Conservation (phyloP, 495 filamentous ascomycete species). For the Annulohypoxylon stygium region DNA sequence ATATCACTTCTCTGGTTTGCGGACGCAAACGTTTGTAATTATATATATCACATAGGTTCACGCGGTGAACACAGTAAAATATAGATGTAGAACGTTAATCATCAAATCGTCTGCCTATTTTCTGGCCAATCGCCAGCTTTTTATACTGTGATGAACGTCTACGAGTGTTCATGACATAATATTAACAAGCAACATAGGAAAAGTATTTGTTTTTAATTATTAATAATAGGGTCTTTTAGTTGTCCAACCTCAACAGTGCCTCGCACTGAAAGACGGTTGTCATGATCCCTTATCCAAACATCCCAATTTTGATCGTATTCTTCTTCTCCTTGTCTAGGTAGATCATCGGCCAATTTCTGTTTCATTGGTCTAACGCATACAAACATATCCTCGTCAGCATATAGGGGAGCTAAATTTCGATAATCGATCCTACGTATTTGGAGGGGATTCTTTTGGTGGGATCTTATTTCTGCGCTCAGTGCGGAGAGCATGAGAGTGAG, state of each 20-base stretch:
- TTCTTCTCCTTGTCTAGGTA: not conserved
- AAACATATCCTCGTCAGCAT: constrained; percentile 73
- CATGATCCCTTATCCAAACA: constrained; percentile 74
- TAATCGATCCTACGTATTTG: constrained; percentile 71
- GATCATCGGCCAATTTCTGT: not conserved
- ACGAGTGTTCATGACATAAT: too few species aligned
- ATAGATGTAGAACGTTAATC: constrained; percentile 7
- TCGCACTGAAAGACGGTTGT: constrained; percentile 73
- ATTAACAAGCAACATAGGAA: too few species aligned
- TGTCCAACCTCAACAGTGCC: constrained; percentile 54
- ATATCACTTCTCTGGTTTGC: constrained; percentile 20
- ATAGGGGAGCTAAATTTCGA: constrained; percentile 84
- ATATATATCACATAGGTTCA: constrained; percentile 29
- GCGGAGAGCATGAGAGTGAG: constrained; percentile 78
- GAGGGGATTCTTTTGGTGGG: not conserved
- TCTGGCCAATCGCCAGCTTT: not conserved
- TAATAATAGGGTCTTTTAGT: not conserved
- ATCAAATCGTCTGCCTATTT: not conserved
- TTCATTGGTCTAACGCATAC: constrained; percentile 62
- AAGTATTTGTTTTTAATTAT: too few species aligned
- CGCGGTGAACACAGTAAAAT: constrained; percentile 15
- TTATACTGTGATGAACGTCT: not conserved
- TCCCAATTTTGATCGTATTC: constrained; percentile 58
- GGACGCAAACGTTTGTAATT: constrained; percentile 18
- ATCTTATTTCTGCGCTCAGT: constrained; percentile 64